Evolutionary conservation across 345 rosid species (phyloP), one percentile per base, ranked within the genome.

Genomic region (Citrus australasica): DNA sequence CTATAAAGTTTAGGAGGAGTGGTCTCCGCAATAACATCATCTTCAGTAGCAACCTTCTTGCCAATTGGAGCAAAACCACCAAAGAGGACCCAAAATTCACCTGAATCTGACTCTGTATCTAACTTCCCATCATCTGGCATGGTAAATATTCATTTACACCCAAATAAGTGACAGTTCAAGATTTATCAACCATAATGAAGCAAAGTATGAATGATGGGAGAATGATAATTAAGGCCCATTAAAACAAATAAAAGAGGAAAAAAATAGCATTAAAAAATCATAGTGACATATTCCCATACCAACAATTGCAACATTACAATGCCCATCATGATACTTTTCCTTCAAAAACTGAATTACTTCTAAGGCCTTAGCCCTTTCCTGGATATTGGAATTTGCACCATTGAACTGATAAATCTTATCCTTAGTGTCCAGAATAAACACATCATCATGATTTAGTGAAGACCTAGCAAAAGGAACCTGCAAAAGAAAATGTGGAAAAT

Each of bases 51-150:
- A 79, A 90, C 92, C 82, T 96, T 96, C 87, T 91, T 92, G 62
- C 94, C 95, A 59, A 96, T 92, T 70, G 99, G 99, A 78, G 99
- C 98, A 86, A 94, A 94, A 60, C 98, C 98, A 75, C 98, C 98
- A 83, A 92, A 86, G 65, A 94, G 97, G 81, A 92, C 98, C 98
- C 98, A 92, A 75, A 94, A 94, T 76, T 90, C 98, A 60, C 98
- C 98, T 0, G 98, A 94, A 74, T 94, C 98, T 80, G 98, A 94
- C 85, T 94, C 98, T 40, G 98, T 94, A 82, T 94, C 98, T 77
- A 94, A 84, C 79, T 92, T 93, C 53, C 98, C 98, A 85, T 94
- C 98, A 83, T 94, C 98, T 94, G 77, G 78, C 74, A 82, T 42
- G 76, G 81, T 46, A 67, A 77, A 81, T 75, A 82, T 76, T 13